Base-by-base conservation (phyloP, 768 basidiomycete genomes). In the Podaxis sp. region DNA sequence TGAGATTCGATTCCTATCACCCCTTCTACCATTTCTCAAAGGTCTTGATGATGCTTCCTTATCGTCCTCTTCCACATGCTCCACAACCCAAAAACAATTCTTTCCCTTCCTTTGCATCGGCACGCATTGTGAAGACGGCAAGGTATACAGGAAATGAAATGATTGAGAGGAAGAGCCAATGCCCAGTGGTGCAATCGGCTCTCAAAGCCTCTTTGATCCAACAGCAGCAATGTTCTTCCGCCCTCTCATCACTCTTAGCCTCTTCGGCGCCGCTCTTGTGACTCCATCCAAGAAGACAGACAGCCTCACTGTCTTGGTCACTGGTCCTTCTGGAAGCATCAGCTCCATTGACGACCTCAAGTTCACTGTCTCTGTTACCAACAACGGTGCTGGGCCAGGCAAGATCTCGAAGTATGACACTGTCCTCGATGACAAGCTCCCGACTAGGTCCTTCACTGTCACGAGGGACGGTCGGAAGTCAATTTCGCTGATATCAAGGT, bases 321-420 rank as follows among this genome's bases (percentile, higher is more conserved):
- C 70, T 26, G 68, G 69, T 15, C 66, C 75, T 2, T 50, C 74
- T 24, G 50, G 66, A 62, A 69, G 64, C 54, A 74, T 80, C 52
- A 67, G 56, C 58, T 79, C 80, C 4, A 64, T 80, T 64, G 70
- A 74, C 13, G 76, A 77, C 58, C 72, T 81, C 66, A 73, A 75
- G 65, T 72, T 81, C 67, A 75, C 73, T 28, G 79, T 80, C 4
- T 66, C 76, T 8, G 73, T 82, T n/a, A 80, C 71, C 36, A 81
- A 82, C 70, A 73, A 66, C 28, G 78, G 79, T 24, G 63, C 74
- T 36, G 74, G 78, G 60, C 68, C 69, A 50, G 71, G 80, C 65
- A 80, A 76, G 70, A 66, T 81, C 56, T 74, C 81, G 71, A 80
- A 78, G 66, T 80, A 78, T 65, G 77, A 73, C n/a, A 81, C 81